Evolutionary conservation across 768 basidiomycete species (phyloP).

Genomic region (Pisolithus microcarpus): DNA sequence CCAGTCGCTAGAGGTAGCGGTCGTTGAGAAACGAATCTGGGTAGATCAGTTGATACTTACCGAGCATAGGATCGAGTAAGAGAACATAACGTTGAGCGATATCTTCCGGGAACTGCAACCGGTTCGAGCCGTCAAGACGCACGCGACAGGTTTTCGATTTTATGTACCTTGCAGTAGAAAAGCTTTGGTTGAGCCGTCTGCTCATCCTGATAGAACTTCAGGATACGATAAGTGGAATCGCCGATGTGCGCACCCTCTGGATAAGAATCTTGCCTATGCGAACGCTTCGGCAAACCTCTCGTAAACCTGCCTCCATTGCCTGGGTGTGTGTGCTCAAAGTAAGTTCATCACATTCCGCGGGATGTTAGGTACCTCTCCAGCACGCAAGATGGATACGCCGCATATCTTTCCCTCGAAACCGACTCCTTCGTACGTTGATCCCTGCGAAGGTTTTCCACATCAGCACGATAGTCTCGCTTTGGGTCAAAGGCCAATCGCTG

Average conservation of each 20-base stretch:
- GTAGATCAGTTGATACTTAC: constrained; percentile 34
- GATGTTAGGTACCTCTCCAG: constrained; percentile 68
- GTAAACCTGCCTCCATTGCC: constrained; percentile 97
- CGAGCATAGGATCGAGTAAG: constrained; percentile 95
- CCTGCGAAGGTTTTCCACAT: constrained; percentile 34
- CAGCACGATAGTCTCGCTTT: neutral
- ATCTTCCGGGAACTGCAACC: constrained; percentile 79
- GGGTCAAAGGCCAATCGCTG: constrained; percentile 1
- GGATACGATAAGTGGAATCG: neutral
- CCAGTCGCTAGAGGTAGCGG: constrained; percentile 61
- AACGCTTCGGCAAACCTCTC: constrained; percentile 91
- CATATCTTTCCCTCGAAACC: constrained; percentile 96
- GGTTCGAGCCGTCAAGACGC: neutral
- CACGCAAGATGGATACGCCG: constrained; percentile 90
- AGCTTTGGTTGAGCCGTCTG: constrained; percentile 90
- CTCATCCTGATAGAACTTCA: constrained; percentile 60
- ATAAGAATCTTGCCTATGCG: constrained; percentile 98
- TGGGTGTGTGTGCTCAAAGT: constrained; percentile 19
- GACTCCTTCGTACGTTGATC: constrained; percentile 80
- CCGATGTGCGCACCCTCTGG: constrained; percentile 58
- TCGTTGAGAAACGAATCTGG: neutral
- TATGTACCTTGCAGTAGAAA: constrained; percentile 74
- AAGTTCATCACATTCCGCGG: neutral
- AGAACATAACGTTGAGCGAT: constrained; percentile 88
- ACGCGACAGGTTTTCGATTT: neutral